A percentile compares a stretch with the other conserved stretches of the same genome.
phyloP scores from a whole-genome alignment of 768 basidiomycete genomes.

The Suillus ampliporus region DNA sequence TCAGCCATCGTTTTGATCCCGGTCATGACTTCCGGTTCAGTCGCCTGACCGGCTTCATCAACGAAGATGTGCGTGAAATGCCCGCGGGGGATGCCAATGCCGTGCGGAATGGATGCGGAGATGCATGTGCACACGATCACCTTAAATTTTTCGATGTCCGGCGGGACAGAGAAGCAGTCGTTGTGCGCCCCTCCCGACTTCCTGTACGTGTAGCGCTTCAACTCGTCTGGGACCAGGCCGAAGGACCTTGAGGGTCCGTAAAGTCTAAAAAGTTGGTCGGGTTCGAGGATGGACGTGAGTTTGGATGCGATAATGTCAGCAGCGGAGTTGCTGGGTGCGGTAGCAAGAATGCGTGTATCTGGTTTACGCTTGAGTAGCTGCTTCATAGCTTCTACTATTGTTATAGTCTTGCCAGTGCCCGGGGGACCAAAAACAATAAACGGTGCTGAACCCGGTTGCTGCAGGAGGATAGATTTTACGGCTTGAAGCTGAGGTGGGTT shows the following conservation, averaged over 20 bases:
- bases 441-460: slow-evolving; percentile 51
- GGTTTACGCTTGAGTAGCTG: slow-evolving; percentile 54
- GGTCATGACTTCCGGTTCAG: slow-evolving; percentile 69
- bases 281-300: slow-evolving; percentile 40
- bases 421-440: slow-evolving; percentile 70
- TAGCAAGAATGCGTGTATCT: slow-evolving; percentile 56
- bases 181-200: slow-evolving; percentile 28
- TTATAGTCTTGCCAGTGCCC: slow-evolving; percentile 73
- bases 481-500: slow-evolving; percentile 57
- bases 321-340: slow-evolving; percentile 71
- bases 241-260: slow-evolving; percentile 53
- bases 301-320: slow-evolving; percentile 61
- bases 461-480: slow-evolving; percentile 50
- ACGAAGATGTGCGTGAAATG: slow-evolving; percentile 73
- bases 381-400: slow-evolving; percentile 63
- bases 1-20: slow-evolving; percentile 64
- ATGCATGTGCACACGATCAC: slow-evolving; percentile 69
- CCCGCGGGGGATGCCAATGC: slow-evolving; percentile 61
- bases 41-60: slow-evolving; percentile 76
- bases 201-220: slow-evolving; percentile 45
- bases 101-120: slow-evolving; percentile 59
- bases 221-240: slow-evolving; percentile 42
- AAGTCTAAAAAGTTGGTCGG: slow-evolving; percentile 53
- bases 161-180: slow-evolving; percentile 44
- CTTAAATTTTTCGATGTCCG: slow-evolving; percentile 45